phyloP scores from a whole-genome alignment of 208 protist species.

The Wallacemonas sp. region DNA sequence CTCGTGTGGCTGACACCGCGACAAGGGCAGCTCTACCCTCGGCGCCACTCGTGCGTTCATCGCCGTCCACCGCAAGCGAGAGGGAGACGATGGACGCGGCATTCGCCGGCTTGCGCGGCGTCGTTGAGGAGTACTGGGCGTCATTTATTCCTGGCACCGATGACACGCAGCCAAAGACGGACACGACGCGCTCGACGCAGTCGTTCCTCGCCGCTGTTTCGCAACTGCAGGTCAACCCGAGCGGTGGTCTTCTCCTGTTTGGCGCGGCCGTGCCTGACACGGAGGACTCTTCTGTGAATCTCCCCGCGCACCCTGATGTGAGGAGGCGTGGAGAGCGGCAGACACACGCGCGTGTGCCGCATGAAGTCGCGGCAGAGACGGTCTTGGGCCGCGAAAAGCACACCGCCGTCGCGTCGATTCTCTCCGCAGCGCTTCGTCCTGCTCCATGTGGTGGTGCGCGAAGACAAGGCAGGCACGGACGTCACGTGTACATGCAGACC shows the following conservation, averaged over 20 bases:
- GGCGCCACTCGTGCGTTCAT: background rate
- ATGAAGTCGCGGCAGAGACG: background rate
- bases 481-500: conserved; percentile 27
- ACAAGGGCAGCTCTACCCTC: background rate
- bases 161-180: background rate
- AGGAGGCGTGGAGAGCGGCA: no score
- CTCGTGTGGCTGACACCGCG: background rate
- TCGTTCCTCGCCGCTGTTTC: background rate
- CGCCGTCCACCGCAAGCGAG: background rate
- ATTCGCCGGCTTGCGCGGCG: conserved; percentile 39
- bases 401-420: background rate
- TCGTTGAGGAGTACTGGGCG: conserved; percentile 49
- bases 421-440: conserved; percentile 16
- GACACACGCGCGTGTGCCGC: background rate
- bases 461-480: no score
- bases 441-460: conserved; percentile 16
- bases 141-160: background rate
- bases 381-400: background rate
- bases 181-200: background rate
- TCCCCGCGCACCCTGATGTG: no score
- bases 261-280: background rate
- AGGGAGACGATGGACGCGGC: conserved; percentile 31
- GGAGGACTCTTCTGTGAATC: no score
- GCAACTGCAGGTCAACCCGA: background rate
- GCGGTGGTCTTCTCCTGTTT: background rate